Evolutionary conservation across 306 rosid genomes (phyloP), one percentile per base, ranked within the genome.

Genomic region (Fragaria nilgerrensis): DNA sequence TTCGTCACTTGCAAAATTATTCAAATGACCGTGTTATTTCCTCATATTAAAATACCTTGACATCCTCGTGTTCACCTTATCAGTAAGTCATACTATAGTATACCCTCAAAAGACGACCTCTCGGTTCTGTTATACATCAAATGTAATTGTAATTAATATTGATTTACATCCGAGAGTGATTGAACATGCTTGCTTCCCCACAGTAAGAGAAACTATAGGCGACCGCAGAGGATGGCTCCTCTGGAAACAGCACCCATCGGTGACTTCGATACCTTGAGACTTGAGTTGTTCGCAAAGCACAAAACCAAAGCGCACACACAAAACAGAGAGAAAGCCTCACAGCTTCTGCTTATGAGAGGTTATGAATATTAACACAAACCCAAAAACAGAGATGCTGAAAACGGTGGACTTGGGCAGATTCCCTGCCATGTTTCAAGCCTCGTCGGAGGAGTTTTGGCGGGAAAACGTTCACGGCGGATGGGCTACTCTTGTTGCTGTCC

Each of bases 401-500:
- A 17, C 47, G 62, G 39, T 32, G 80, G 73, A 70, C 64, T 83
- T 61, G 13, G 43, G 37, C 19, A 0, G 22, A 49, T 69, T 32
- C 39, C 69, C 7, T 7, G 52, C 68, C 52, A 17, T 25, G 10
- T 34, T 48, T 41, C 49, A 41, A 13, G 82, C 55, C 7, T 70
- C 84, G 6, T 76, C 84, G 23, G 83, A 69, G 70, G 85, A 75
- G 36, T 73, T 86, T 71, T 82, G 85, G 78, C 74, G 85, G 77
- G 84, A 82, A 78, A 85, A 74, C 82, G 45, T 77, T 55, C 75
- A 77, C 64, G 90, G 92, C 22, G 86, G 89, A 23, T 89, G 89
- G 84, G 89, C 85, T 53, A 88, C 89, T 32, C 75, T 82, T 37
- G 6, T 83, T 17, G 89, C 81, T 75, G 50, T 88, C 45, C 17